These are phyloP conservation scores for Corchorus capsularis DNA, from an alignment of 345 rosid species.

Conservation along the genomic window DNA sequence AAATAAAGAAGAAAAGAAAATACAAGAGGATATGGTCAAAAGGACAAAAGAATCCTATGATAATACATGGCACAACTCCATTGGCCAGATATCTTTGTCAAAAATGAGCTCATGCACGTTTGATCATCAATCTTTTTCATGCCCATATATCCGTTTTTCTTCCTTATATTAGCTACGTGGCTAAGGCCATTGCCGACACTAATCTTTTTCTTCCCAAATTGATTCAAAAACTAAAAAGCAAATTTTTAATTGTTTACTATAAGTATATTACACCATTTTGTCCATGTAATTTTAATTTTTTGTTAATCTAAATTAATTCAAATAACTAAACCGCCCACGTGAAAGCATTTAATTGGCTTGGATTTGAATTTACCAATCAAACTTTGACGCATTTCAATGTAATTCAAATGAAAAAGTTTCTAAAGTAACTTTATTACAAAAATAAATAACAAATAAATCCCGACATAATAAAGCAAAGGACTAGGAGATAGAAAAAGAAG, in stretches of 20 bases:
- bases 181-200: constrained; percentile 32
- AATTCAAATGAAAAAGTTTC: neutral
- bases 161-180: constrained; percentile 6
- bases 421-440: too few species aligned
- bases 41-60: neutral
- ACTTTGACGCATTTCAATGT: neutral
- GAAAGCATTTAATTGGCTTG: too few species aligned
- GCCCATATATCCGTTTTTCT: neutral
- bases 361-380: neutral
- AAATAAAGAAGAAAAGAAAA: neutral
- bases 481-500: neutral
- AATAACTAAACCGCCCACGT: constrained; percentile 2
- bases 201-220: neutral
- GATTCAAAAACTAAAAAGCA: neutral
- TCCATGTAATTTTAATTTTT: neutral
- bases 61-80: neutral
- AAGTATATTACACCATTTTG: too few species aligned
- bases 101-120: neutral
- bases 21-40: neutral
- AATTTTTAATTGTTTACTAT: neutral
- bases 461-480: neutral
- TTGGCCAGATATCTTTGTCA: neutral
- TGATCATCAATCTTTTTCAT: neutral
- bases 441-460: neutral
- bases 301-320: neutral